Percentiles rank a stretch among this genome's conserved stretches.
Conservation (phyloP, 169 alveolate species). For the Pseudocohnilembus persalinus region DNA sequence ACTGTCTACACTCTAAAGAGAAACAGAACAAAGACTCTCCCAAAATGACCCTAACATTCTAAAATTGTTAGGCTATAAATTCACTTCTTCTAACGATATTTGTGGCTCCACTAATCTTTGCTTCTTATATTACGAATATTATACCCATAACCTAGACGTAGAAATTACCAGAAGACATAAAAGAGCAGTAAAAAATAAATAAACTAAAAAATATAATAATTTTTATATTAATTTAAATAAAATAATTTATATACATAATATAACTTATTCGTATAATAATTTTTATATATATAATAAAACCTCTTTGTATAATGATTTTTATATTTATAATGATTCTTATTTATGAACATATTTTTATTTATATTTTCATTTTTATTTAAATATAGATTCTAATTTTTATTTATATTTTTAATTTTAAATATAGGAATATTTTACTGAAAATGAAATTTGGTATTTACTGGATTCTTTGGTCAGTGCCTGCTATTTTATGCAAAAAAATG, state of each 20-base stretch:
- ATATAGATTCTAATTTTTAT: too few relatives aligned
- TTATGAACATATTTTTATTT: too few relatives aligned
- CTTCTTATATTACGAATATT: slow-evolving; percentile 22
- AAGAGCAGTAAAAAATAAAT: not conserved
- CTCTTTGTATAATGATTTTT: too few relatives aligned
- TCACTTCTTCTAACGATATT: not conserved
- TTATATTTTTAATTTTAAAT: too few relatives aligned
- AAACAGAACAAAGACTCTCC: not conserved
- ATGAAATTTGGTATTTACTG: slow-evolving; percentile 22
- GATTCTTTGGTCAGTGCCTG: not conserved
- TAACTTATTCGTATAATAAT: too few relatives aligned
- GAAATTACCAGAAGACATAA: slow-evolving; percentile 19
- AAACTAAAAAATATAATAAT: too few relatives aligned
- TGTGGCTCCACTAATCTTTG: not conserved
- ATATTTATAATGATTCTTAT: too few relatives aligned
- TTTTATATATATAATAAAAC: too few relatives aligned
- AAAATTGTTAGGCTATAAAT: not conserved
- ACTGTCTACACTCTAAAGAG: too few relatives aligned
- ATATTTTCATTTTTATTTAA: too few relatives aligned
- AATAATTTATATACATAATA: too few relatives aligned
- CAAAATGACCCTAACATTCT: not conserved
- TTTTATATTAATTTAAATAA: too few relatives aligned
- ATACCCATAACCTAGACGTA: not conserved
- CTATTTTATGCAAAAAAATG: not conserved
- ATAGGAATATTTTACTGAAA: not conserved